phyloP scores from a whole-genome alignment of 305 asterid species.

The Withania somnifera region DNA sequence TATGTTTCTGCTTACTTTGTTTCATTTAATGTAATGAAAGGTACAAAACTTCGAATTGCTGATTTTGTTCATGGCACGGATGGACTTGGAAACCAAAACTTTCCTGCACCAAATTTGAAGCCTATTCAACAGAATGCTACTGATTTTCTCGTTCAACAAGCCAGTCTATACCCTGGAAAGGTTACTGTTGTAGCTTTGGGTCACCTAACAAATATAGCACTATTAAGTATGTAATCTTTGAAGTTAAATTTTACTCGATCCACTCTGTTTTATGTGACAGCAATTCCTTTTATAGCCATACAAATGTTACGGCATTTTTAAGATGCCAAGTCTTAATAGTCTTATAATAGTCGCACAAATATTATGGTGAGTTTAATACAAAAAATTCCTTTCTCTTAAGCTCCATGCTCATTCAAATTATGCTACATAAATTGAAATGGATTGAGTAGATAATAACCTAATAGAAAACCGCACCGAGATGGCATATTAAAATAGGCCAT shows the following conservation, averaged over 20 bases:
- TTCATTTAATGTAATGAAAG: slow-evolving; percentile 46
- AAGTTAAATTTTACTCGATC: background rate
- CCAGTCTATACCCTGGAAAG: slow-evolving; percentile 61
- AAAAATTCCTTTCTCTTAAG: background rate
- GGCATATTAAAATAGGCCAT: slow-evolving; percentile 55
- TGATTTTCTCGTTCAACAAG: slow-evolving; percentile 67
- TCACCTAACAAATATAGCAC: slow-evolving; percentile 81
- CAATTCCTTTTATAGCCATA: background rate
- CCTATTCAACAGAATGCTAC: slow-evolving; percentile 65
- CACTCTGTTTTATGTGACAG: background rate
- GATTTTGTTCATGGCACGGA: slow-evolving; percentile 94
- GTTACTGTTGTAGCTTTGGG: slow-evolving; percentile 95
- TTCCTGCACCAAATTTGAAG: slow-evolving; percentile 78
- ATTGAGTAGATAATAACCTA: background rate
- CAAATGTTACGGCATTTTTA: background rate
- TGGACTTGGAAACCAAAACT: slow-evolving; percentile 98
- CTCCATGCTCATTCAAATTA: background rate
- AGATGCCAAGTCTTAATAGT: background rate
- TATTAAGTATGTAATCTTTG: slow-evolving; percentile 28
- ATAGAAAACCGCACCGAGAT: background rate
- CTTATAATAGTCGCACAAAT: background rate
- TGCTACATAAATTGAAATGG: background rate
- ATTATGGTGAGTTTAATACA: background rate
- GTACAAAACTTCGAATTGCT: slow-evolving; percentile 92
- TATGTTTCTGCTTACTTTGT: background rate